Evolutionary conservation across 345 rosid species (phyloP).

Genomic region (Camelina hispida): DNA sequence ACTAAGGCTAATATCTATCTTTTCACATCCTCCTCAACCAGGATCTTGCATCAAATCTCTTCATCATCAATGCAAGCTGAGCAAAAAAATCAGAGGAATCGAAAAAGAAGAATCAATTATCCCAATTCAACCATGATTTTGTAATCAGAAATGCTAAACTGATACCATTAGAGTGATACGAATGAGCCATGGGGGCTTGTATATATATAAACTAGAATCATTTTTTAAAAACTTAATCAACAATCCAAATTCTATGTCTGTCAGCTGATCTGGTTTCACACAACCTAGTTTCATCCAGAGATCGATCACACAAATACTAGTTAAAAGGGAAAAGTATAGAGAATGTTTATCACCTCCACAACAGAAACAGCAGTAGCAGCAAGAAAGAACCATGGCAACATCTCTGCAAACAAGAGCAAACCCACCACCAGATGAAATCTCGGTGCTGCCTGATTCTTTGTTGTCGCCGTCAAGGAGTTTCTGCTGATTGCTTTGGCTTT

Average conservation of each 20-base stretch:
- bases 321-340: background rate
- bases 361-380: conserved; percentile 45
- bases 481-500: conserved; percentile 40
- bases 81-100: background rate
- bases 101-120: background rate
- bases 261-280: conserved; percentile 6
- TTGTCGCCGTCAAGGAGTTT: conserved; percentile 16
- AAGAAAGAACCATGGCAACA: conserved; percentile 41
- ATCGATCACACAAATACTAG: background rate
- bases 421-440: background rate
- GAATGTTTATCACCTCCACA: conserved; percentile 33
- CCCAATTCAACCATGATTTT: background rate
- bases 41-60: conserved; percentile 24
- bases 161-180: background rate
- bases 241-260: background rate
- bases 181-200: too few relatives aligned
- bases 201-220: too few relatives aligned
- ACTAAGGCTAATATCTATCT: background rate
- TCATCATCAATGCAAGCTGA: conserved; percentile 41
- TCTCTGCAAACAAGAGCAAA: conserved; percentile 32
- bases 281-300: background rate
- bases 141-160: conserved; percentile 11
- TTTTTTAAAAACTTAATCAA: too few relatives aligned
- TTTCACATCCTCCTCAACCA: background rate
- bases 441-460: background rate